Evolutionary conservation across 129 eudicot genomes (phyloP).

Genomic region (Cynara cardunculus): DNA sequence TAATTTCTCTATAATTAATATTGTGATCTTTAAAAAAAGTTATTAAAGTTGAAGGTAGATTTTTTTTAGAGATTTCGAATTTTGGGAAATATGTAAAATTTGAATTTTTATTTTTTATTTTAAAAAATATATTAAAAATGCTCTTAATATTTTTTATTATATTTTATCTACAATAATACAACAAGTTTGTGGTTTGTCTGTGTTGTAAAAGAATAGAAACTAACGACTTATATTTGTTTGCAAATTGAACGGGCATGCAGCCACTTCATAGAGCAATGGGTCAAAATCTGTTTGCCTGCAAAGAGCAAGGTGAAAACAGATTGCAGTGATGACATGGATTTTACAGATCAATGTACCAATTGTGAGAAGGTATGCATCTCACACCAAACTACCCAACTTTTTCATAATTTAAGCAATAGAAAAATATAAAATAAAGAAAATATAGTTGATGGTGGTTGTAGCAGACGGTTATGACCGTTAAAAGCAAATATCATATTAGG

Average conservation of each 20-base stretch:
- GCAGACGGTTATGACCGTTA: no score
- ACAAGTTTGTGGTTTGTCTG: background rate
- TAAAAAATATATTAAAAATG: no score
- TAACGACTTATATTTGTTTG: background rate
- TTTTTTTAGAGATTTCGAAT: no score
- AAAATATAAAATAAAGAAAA: background rate
- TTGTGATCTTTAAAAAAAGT: background rate
- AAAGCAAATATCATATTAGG: no score
- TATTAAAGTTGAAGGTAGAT: background rate
- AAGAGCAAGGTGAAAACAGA: conserved; percentile 69
- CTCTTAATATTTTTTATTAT: no score
- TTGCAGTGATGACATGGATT: conserved; percentile 21
- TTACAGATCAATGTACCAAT: conserved; percentile 49
- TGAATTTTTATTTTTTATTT: no score
- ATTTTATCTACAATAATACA: background rate
- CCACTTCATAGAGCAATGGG: conserved; percentile 94
- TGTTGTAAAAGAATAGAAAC: background rate
- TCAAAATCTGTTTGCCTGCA: conserved; percentile 72
- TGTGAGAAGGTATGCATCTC: conserved; percentile 69
- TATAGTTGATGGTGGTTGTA: no score
- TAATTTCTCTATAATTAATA: no score
- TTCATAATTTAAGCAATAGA: background rate
- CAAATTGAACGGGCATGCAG: conserved; percentile 30
- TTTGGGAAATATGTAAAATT: no score
- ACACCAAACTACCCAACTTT: background rate